These are phyloP conservation scores for Penicillium sclerotiorum DNA, from an alignment of 2,329 filamentous ascomycete species.

Conservation along the genomic window DNA sequence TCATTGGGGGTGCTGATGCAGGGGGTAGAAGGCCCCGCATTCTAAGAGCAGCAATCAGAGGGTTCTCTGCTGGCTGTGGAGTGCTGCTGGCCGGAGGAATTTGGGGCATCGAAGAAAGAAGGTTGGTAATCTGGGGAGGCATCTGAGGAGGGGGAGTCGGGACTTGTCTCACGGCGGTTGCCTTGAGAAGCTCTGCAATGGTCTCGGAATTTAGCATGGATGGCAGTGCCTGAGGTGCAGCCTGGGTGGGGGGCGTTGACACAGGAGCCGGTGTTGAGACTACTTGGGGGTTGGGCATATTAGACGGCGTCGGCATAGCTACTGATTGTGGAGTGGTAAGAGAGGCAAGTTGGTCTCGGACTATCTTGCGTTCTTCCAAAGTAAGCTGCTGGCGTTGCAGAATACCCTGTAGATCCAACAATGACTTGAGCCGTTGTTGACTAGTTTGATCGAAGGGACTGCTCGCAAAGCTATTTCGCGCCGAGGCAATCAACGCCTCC, in stretches of 20 bases:
- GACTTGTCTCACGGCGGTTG: slow-evolving; percentile 43
- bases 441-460: slow-evolving; percentile 75
- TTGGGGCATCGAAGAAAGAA: slow-evolving; percentile 58
- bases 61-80: slow-evolving; percentile 57
- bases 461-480: slow-evolving; percentile 72
- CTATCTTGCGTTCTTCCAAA: slow-evolving; percentile 77
- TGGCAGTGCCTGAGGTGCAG: slow-evolving; percentile 38
- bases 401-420: slow-evolving; percentile 81
- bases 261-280: slow-evolving; percentile 38
- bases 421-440: slow-evolving; percentile 78
- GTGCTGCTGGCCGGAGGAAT: slow-evolving; percentile 61
- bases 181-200: slow-evolving; percentile 49
- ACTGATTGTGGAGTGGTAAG: slow-evolving; percentile 55
- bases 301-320: slow-evolving; percentile 15
- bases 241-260: slow-evolving; percentile 46
- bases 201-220: slow-evolving; percentile 47
- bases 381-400: slow-evolving; percentile 77
- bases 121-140: slow-evolving; percentile 44
- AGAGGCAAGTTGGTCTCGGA: slow-evolving; percentile 81
- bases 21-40: slow-evolving; percentile 67
- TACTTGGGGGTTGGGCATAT: slow-evolving; percentile 3
- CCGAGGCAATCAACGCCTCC: slow-evolving; percentile 72
- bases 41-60: slow-evolving; percentile 68
- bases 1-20: slow-evolving; percentile 43
- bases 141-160: slow-evolving; percentile 43